Conservation (phyloP, 257 asterid genomes). For the Solanum clarkiae region DNA sequence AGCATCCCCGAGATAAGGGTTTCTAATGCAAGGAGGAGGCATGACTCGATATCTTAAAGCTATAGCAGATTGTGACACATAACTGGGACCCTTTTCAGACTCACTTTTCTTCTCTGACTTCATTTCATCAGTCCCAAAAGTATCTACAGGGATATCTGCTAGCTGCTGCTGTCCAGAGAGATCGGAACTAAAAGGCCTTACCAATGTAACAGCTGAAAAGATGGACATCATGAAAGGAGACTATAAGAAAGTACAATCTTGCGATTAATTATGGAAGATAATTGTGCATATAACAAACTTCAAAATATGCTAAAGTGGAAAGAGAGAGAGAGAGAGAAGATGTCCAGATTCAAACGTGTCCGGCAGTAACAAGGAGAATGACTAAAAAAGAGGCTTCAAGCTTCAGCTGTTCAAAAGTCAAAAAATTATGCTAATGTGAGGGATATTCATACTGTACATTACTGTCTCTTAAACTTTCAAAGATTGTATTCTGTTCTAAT, state of each 20-base stretch:
- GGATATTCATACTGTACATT: background rate
- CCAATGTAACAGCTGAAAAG: slow-evolving; percentile 25
- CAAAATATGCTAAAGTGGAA: background rate
- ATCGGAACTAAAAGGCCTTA: slow-evolving; percentile 16
- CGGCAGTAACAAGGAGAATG: background rate
- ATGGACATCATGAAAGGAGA: background rate
- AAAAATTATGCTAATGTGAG: background rate
- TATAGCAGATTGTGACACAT: slow-evolving; percentile 91
- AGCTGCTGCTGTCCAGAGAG: slow-evolving; percentile 12
- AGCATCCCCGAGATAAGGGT: slow-evolving; percentile 59
- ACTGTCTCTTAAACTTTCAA: background rate
- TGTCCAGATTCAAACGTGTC: background rate
- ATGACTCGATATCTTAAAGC: slow-evolving; percentile 91
- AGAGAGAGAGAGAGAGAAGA: background rate
- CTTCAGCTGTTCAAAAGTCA: background rate
- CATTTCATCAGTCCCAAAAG: slow-evolving; percentile 20
- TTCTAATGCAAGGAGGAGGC: slow-evolving; percentile 95
- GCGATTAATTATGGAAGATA: background rate
- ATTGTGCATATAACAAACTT: background rate
- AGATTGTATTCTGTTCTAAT: background rate
- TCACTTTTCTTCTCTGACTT: slow-evolving; percentile 15
- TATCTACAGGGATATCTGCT: slow-evolving; percentile 17
- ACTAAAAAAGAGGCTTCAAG: background rate
- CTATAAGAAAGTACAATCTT: background rate
- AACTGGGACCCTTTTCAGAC: slow-evolving; percentile 34